A percentile compares a stretch with the other conserved stretches of the same genome.
Evolutionary conservation across 176 grass and related monocot genomes (phyloP).

Genomic region (Bonia amplexicaulis): DNA sequence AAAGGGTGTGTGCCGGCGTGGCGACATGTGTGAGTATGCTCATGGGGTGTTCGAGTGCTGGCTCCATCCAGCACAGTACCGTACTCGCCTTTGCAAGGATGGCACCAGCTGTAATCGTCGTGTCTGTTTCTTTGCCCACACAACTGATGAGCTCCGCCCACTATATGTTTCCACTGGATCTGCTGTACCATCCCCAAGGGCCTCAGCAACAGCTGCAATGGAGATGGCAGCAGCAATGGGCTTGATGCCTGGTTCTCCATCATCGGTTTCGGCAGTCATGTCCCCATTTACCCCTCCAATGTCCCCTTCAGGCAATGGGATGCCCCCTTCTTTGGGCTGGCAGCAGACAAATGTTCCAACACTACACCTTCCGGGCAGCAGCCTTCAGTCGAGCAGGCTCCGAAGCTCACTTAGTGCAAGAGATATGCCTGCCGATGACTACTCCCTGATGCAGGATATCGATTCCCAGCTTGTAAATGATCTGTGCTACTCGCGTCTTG

Average conservation of each 20-base stretch:
- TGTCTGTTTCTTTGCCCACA: conserved; percentile 87
- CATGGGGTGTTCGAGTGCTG: conserved; percentile 89
- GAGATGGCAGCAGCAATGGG: conserved; percentile 64
- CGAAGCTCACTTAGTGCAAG: conserved; percentile 67
- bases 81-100: conserved; percentile 79
- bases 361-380: conserved; percentile 65
- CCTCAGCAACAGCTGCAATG: conserved; percentile 48
- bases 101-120: conserved; percentile 65
- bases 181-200: conserved; percentile 47
- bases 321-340: conserved; percentile 52
- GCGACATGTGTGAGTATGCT: conserved; percentile 81
- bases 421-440: conserved; percentile 58
- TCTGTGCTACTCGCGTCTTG: conserved; percentile 43
- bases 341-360: conserved; percentile 58
- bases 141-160: conserved; percentile 63
- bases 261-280: conserved; percentile 45
- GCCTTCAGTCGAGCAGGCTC: conserved; percentile 75
- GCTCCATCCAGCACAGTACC: conserved; percentile 83
- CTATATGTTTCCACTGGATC: conserved; percentile 81
- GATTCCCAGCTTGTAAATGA: conserved; percentile 54
- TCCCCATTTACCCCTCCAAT: conserved; percentile 58
- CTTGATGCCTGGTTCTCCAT: conserved; percentile 56
- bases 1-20: conserved; percentile 66
- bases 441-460: conserved; percentile 48
- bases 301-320: conserved; percentile 58